Base-by-base conservation (phyloP, 371 early-diverging fungal species). In the Syncephalastrum contaminatum region DNA sequence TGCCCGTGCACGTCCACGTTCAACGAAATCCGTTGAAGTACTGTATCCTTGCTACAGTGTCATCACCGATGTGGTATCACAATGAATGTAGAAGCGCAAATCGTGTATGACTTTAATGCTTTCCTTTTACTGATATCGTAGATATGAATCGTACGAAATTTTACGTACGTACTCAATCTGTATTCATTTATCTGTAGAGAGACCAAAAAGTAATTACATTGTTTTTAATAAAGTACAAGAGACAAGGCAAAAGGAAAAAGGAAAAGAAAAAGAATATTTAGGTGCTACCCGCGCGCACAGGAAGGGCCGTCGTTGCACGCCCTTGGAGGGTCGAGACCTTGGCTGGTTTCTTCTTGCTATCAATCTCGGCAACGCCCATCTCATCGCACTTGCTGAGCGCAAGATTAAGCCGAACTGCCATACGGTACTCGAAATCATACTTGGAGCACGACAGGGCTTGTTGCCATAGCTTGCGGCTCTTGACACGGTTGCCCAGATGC, bases 401-500 rank as follows among this genome's bases (percentile, higher is more conserved):
- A 6, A 72, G 30, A 39, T 59, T 60, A 14, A 69, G 21, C 8
- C 67, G 56, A 1, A 66, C 44, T 14, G 53, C 53, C 64, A 67
- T 60, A 42, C 62, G 19, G 46, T 64, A 62, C 54, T 67, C 67
- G 48, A 70, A 67, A 13, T 58, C 45, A n/a, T 64, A 60, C 19
- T 70, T 67, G 46, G 62, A 53, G 54, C 51, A 64, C 4, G 59
- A 39, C n/a, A 64, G 40, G 4, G 64, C 67, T 15, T 21, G 25
- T 25, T 70, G 61, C 71, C 71, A 70, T 16, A 49, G 19, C 48
- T 64, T 58, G 19, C 64, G 51, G 15, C 59, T 63, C 47, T 77
- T 76, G 20, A 69, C 67, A 2, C 65, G 52, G 16, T 68, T 49
- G 46, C 69, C 67, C 22, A 70, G 56, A n/a, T 70, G 54, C 80